phyloP scores from a whole-genome alignment of 345 rosid species.

The Populus simonii region DNA sequence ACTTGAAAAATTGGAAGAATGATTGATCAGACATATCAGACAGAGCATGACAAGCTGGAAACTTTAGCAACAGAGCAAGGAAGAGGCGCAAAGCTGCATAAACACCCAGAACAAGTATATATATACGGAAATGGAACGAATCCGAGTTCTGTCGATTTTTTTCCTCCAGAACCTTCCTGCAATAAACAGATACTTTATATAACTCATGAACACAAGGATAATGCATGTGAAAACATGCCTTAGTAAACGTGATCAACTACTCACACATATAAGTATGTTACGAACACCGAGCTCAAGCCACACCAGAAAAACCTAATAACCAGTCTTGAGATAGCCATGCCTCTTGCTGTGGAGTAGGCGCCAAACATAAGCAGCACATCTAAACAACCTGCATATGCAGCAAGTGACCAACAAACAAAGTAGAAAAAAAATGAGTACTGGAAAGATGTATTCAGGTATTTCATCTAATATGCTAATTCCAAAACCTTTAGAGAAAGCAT shows the following conservation, averaged over 20 bases:
- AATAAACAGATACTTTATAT: conserved; percentile 3
- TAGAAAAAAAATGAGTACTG: neutral
- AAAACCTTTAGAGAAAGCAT: conserved; percentile 25
- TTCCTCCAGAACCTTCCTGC: conserved; percentile 82
- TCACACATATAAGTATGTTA: conserved; percentile 75
- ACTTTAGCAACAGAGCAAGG: conserved; percentile 62
- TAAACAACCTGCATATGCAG: conserved; percentile 55
- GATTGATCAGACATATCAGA: conserved; percentile 90
- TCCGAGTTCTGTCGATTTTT: conserved; percentile 48
- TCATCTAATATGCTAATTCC: conserved; percentile 6
- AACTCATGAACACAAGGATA: neutral
- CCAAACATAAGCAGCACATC: conserved; percentile 94
- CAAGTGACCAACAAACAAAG: conserved; percentile 15
- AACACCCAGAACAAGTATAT: conserved; percentile 78
- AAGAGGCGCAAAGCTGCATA: conserved; percentile 76
- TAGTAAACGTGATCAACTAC: conserved; percentile 18
- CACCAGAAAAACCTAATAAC: conserved; percentile 87
- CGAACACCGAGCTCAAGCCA: conserved; percentile 62
- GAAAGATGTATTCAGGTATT: neutral
- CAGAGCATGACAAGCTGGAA: conserved; percentile 78
- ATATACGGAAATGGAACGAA: conserved; percentile 77
- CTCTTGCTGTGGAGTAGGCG: conserved; percentile 85
- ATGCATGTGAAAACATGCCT: neutral
- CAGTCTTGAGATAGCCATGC: conserved; percentile 96
- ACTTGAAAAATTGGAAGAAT: conserved; percentile 95